These are phyloP conservation scores for Quercus lobata DNA, from an alignment of 331 rosid species.

Conservation along the genomic window DNA sequence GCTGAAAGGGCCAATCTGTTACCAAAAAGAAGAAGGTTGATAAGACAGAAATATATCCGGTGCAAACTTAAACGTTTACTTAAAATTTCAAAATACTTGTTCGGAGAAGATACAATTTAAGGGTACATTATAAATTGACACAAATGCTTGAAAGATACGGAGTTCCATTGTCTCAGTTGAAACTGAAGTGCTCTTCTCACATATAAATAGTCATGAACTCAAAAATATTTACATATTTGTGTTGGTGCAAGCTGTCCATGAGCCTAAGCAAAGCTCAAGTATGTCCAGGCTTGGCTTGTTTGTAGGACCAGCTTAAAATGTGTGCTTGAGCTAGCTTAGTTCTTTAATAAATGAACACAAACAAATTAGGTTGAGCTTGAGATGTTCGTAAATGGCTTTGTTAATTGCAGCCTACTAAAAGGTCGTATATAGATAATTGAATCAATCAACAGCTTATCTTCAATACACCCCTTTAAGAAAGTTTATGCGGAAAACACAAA, in stretches of 20 bases:
- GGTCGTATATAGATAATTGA: neutral
- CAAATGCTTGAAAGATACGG: neutral
- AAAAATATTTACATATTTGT: neutral
- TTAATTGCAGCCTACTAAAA: neutral
- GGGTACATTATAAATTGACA: neutral
- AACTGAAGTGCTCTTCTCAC: neutral
- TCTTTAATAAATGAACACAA: neutral
- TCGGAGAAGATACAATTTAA: neutral
- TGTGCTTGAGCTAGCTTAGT: neutral
- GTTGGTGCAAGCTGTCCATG: neutral
- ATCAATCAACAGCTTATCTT: neutral
- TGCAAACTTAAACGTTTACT: neutral
- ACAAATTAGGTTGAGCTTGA: neutral
- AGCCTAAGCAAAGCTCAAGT: neutral
- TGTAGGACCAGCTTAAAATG: neutral
- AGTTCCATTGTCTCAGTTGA: neutral
- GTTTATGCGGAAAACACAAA: neutral
- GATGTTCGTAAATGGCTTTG: neutral
- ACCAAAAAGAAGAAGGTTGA: neutral
- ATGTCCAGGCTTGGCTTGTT: neutral
- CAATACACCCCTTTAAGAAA: neutral
- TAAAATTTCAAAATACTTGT: neutral
- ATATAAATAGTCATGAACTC: neutral
- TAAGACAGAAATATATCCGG: neutral
- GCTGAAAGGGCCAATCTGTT: constrained; percentile 86